phyloP scores from a whole-genome alignment of 2,329 filamentous ascomycete genomes.

The Rutstroemia sp. region DNA sequence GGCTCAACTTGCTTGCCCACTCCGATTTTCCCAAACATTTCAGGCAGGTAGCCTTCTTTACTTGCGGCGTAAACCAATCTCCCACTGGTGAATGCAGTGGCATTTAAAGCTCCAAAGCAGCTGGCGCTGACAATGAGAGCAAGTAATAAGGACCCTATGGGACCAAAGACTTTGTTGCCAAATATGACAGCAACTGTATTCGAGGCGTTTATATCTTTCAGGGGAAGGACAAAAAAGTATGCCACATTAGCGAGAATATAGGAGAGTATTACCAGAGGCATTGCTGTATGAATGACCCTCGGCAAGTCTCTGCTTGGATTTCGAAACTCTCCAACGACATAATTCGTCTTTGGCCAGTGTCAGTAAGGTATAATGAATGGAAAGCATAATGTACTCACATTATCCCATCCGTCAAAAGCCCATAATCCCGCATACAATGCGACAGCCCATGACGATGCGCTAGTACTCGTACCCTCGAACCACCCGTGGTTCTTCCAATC shows the following conservation, averaged over 20 bases:
- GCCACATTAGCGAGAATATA: conserved; percentile 88
- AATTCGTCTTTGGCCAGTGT: conserved; percentile 67
- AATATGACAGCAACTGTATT: conserved; percentile 98
- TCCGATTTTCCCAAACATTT: conserved; percentile 76
- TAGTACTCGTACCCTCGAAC: conserved; percentile 79
- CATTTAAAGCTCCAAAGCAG: conserved; percentile 92
- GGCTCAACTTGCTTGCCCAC: conserved; percentile 41
- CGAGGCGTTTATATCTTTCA: conserved; percentile 70
- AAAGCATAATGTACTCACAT: conserved; percentile 51
- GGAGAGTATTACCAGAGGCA: conserved; percentile 84
- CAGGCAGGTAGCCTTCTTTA: conserved; percentile 88
- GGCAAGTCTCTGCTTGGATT: conserved; percentile 86
- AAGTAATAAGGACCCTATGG: conserved; percentile 71
- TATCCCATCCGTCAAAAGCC: conserved; percentile 99
- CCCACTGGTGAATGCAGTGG: conserved; percentile 86
- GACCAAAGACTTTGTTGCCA: conserved; percentile 81
- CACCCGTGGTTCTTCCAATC: conserved; percentile 85
- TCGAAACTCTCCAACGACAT: conserved; percentile 94
- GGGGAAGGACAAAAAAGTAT: conserved; percentile 89
- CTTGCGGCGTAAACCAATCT: conserved; percentile 89
- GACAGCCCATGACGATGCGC: conserved; percentile 83
- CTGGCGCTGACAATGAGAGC: conserved; percentile 85
- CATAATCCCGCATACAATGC: conserved; percentile 92
- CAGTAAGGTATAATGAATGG: conserved; percentile 16
- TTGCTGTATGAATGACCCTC: conserved; percentile 90